These are phyloP conservation scores for Anthoceros angustus DNA, from an alignment of 225 moss, liverwort and hornwort genomes.

Conservation along the genomic window DNA sequence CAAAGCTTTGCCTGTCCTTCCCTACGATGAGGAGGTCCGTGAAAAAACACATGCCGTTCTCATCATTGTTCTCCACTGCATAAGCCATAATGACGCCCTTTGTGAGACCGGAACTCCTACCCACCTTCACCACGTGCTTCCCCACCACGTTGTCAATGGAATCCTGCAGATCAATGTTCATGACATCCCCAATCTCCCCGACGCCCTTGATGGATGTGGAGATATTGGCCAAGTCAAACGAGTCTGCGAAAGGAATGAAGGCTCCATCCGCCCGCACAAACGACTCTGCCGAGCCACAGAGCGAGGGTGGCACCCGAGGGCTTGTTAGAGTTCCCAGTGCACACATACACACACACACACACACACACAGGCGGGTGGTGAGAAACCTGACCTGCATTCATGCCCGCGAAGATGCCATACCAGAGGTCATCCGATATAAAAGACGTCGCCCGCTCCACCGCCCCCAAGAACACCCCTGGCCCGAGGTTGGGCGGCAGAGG, in stretches of 20 bases:
- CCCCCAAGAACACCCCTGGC: conserved; percentile 33
- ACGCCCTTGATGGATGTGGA: conserved; percentile 37
- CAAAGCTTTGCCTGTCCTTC: conserved; percentile 32
- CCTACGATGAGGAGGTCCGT: conserved; percentile 49
- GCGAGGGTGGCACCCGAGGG: not conserved
- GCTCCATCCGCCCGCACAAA: conserved; percentile 41
- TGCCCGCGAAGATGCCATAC: conserved; percentile 43
- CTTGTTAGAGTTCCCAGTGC: not conserved
- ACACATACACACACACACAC: not conserved
- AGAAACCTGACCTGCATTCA: conserved; percentile 15
- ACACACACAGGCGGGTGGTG: not conserved
- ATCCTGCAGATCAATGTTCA: conserved; percentile 29
- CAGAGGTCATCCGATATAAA: conserved; percentile 43
- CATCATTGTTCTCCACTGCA: conserved; percentile 45
- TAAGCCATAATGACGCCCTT: conserved; percentile 43
- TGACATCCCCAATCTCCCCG: conserved; percentile 37
- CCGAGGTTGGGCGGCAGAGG: conserved; percentile 37
- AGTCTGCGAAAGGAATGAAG: conserved; percentile 34
- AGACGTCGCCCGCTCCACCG: conserved; percentile 40
- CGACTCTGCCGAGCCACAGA: conserved; percentile 14
- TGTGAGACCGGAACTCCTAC: conserved; percentile 42
- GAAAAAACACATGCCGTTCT: conserved; percentile 40
- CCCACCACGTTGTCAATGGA: conserved; percentile 25
- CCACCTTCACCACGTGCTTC: conserved; percentile 35
- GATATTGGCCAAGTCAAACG: conserved; percentile 25